These are phyloP conservation scores for Agaricus subrufescens DNA, from an alignment of 768 basidiomycete genomes.

Conservation along the genomic window DNA sequence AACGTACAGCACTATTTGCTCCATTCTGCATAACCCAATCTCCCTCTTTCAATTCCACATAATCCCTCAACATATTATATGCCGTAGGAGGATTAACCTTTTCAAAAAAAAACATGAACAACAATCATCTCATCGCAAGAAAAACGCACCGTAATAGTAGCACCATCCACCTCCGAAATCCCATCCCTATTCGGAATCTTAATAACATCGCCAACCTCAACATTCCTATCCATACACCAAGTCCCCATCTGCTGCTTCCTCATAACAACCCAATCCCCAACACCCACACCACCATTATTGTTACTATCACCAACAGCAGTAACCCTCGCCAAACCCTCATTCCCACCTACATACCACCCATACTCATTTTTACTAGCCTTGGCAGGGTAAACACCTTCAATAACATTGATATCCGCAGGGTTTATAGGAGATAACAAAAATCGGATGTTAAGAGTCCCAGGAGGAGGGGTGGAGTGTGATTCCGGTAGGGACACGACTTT, in stretches of 20 bases:
- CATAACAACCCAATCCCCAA: conserved; percentile 75
- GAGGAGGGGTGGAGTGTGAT: conserved; percentile 42
- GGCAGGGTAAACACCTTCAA: conserved; percentile 79
- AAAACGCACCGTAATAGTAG: conserved; percentile 64
- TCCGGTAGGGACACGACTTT: conserved; percentile 44
- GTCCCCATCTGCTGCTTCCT: conserved; percentile 67
- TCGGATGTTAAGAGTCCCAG: conserved; percentile 58
- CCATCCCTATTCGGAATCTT: conserved; percentile 45
- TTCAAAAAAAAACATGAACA: background rate
- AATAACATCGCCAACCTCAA: conserved; percentile 52
- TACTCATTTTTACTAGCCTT: conserved; percentile 42
- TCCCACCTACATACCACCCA: conserved; percentile 57
- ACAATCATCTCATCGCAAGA: background rate
- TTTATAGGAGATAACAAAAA: conserved; percentile 74
- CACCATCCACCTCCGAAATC: conserved; percentile 61
- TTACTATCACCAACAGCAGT: conserved; percentile 47
- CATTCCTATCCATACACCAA: conserved; percentile 58
- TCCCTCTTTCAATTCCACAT: conserved; percentile 55
- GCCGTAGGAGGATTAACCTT: conserved; percentile 85
- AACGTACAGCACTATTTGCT: conserved; percentile 72
- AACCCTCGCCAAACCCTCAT: conserved; percentile 72
- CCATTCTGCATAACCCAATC: conserved; percentile 88
- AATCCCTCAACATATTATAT: conserved; percentile 75
- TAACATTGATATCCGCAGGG: conserved; percentile 76
- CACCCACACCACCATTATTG: conserved; percentile 23